Evolutionary conservation across 495 filamentous ascomycete genomes (phyloP).

Genomic region (Xylaria curta): DNA sequence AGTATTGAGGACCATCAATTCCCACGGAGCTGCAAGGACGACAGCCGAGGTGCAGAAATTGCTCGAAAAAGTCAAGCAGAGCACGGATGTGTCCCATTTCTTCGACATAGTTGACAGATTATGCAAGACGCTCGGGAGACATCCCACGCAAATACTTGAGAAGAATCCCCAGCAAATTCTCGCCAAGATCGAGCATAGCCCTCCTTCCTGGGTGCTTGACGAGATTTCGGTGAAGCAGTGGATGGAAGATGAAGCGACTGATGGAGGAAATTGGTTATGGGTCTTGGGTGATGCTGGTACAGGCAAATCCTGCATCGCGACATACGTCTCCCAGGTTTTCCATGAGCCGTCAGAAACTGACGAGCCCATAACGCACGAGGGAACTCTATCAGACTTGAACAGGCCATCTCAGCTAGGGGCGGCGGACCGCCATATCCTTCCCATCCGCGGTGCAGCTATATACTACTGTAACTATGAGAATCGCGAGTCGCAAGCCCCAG

Average conservation of each 20-base stretch:
- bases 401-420: background rate
- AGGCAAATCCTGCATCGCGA: conserved; percentile 7
- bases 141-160: background rate
- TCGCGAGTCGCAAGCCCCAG: background rate
- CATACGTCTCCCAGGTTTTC: background rate
- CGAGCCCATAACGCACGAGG: background rate
- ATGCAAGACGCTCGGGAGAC: background rate
- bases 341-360: background rate
- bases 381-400: background rate
- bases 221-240: background rate
- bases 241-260: background rate
- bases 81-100: background rate
- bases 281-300: conserved; percentile 3
- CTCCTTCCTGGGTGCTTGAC: conserved; percentile 2
- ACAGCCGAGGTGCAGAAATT: background rate
- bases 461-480: conserved; percentile 1
- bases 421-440: background rate
- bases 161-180: conserved; percentile 11
- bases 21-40: background rate
- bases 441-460: background rate
- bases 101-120: background rate
- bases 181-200: conserved; percentile 11
- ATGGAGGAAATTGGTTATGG: background rate
- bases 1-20: background rate
- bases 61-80: background rate